Evolutionary conservation across 208 protist species (phyloP).

Genomic region (Crithidia brevicula): DNA sequence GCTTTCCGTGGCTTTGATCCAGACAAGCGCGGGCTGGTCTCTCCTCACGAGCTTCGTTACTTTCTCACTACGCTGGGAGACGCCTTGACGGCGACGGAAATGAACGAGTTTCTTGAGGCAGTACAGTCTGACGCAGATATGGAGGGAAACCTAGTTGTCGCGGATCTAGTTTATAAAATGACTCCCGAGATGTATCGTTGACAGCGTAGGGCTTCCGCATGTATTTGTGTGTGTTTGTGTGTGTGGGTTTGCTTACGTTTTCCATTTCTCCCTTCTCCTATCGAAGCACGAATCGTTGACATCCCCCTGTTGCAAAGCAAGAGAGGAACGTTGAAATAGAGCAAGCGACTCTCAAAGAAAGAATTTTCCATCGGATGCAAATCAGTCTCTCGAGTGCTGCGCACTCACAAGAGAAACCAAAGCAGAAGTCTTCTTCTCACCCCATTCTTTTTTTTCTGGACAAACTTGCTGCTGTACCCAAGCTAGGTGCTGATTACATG

Average conservation of each 20-base stretch:
- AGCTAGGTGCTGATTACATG: too few species aligned
- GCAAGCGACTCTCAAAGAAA: too few species aligned
- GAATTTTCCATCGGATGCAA: too few species aligned
- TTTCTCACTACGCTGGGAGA: slow-evolving; percentile 96
- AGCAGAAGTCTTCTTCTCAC: too few species aligned
- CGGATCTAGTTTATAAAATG: slow-evolving; percentile 87
- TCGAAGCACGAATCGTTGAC: background rate
- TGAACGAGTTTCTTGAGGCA: slow-evolving; percentile 90
- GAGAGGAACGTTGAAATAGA: too few species aligned
- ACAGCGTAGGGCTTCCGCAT: too few species aligned
- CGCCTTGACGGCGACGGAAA: slow-evolving; percentile 88
- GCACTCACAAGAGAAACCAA: too few species aligned
- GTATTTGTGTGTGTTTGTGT: background rate
- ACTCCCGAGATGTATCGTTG: slow-evolving; percentile 78
- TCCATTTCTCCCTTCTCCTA: background rate
- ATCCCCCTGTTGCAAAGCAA: too few species aligned
- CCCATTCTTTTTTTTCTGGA: too few species aligned
- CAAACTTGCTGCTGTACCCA: too few species aligned
- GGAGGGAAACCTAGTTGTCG: slow-evolving; percentile 84
- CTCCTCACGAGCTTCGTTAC: slow-evolving; percentile 92
- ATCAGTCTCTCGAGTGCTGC: too few species aligned
- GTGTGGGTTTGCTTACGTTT: background rate
- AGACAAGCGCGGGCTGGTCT: slow-evolving; percentile 92
- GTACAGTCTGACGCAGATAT: slow-evolving; percentile 88
- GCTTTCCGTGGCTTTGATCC: slow-evolving; percentile 95